phyloP scores from a whole-genome alignment of 2,329 filamentous ascomycete genomes.

The Emericellopsis atlantica region DNA sequence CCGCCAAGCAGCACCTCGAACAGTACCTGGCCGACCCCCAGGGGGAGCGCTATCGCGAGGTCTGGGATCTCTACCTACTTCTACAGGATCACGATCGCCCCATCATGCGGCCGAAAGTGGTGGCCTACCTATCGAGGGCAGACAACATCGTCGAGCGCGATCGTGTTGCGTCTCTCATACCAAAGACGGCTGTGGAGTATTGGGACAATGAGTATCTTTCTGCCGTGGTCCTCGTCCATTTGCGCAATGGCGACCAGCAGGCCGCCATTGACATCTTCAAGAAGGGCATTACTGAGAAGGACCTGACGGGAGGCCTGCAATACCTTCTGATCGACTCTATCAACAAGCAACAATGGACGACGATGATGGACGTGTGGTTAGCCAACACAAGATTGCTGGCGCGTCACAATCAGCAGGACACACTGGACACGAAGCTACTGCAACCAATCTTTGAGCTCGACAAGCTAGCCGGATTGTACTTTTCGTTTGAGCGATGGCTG shows the following conservation, averaged over 20 bases:
- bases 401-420: slow-evolving; percentile 2
- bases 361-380: slow-evolving; percentile 22
- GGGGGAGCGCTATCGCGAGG: slow-evolving; percentile 20
- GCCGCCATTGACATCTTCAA: slow-evolving; percentile 27
- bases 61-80: slow-evolving; percentile 29
- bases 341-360: slow-evolving; percentile 19
- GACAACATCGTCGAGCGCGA: slow-evolving; percentile 27
- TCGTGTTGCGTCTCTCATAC: slow-evolving; percentile 31
- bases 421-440: slow-evolving; percentile 9
- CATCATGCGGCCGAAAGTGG: slow-evolving; percentile 16
- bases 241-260: slow-evolving; percentile 23
- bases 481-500: slow-evolving; percentile 19
- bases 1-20: neutral
- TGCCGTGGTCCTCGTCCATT: slow-evolving; percentile 25
- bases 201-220: slow-evolving; percentile 28
- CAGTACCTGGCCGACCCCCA: slow-evolving; percentile 11
- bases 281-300: slow-evolving; percentile 18
- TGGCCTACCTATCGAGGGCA: slow-evolving; percentile 29
- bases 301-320: slow-evolving; percentile 27
- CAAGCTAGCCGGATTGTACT: slow-evolving; percentile 16
- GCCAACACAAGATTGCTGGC: slow-evolving; percentile 14
- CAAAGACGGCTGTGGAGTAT: slow-evolving; percentile 15
- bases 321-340: slow-evolving; percentile 28
- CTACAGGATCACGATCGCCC: slow-evolving; percentile 18
- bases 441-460: slow-evolving; percentile 8